Evolutionary conservation across 2,329 filamentous ascomycete species (phyloP).

Genomic region (Penicillium sp.): DNA sequence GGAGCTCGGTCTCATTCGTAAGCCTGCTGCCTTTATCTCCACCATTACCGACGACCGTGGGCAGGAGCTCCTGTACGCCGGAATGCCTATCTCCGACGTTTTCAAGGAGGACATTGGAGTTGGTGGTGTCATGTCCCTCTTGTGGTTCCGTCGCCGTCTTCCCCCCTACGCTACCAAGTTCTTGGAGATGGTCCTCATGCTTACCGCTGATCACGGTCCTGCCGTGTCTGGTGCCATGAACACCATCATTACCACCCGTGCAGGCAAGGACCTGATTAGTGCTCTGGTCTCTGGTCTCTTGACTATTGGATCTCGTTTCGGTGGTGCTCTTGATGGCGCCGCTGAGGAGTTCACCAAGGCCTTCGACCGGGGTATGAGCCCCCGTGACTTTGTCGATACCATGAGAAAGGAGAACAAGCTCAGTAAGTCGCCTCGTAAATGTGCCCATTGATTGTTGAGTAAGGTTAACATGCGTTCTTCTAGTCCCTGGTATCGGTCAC

Average conservation of each 20-base stretch:
- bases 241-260: constrained; percentile 99
- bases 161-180: constrained; percentile 97
- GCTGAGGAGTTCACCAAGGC: constrained; percentile 98
- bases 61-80: constrained; percentile 97
- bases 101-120: constrained; percentile 99
- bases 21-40: constrained; percentile 99
- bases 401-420: constrained; percentile 99
- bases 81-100: constrained; percentile 99
- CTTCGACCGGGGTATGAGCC: constrained; percentile 96
- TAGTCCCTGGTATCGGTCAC: constrained; percentile 95
- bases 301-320: constrained; percentile 97
- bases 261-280: constrained; percentile 97
- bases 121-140: constrained; percentile 98
- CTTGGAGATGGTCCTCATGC: constrained; percentile 99
- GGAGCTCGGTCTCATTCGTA: constrained; percentile 98
- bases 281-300: constrained; percentile 94
- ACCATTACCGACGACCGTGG: constrained; percentile 99
- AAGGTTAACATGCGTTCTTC: constrained; percentile 31
- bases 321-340: constrained; percentile 96
- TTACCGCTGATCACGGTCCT: constrained; percentile 98
- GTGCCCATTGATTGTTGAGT: constrained; percentile 3
- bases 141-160: constrained; percentile 99
- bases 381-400: constrained; percentile 96
- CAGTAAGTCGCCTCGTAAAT: constrained; percentile 57
- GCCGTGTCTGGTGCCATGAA: constrained; percentile 99